Conservation (phyloP, 2,329 filamentous ascomycete genomes). For the Botryosphaeria agaves region DNA sequence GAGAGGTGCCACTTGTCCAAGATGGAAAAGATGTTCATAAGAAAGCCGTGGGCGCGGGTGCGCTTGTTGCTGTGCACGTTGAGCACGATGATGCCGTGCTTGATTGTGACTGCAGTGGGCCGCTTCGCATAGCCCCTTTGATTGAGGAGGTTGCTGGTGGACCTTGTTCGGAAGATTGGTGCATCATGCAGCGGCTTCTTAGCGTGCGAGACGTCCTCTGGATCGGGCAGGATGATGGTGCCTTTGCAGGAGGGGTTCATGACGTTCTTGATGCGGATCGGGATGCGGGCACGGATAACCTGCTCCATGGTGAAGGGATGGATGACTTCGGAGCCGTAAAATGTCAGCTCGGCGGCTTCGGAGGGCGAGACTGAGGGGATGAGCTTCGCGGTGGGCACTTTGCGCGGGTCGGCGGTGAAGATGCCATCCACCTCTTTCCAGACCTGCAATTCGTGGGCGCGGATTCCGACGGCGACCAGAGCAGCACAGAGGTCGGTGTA, state of each 20-base stretch:
- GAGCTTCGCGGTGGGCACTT: conserved; percentile 85
- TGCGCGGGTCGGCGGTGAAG: conserved; percentile 71
- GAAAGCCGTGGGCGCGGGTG: conserved; percentile 88
- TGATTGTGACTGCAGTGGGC: conserved; percentile 70
- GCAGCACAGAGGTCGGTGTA: conserved; percentile 96
- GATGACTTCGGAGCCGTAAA: conserved; percentile 68
- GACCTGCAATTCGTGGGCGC: conserved; percentile 78
- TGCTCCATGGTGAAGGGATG: conserved; percentile 99
- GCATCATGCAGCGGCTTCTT: conserved; percentile 40
- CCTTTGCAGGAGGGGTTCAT: conserved; percentile 68
- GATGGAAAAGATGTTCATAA: conserved; percentile 84
- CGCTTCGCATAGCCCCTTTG: conserved; percentile 19
- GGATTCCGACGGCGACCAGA: conserved; percentile 73
- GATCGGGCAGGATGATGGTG: conserved; percentile 70
- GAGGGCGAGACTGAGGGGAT: conserved; percentile 77
- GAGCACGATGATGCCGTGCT: conserved; percentile 89
- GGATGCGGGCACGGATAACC: conserved; percentile 57
- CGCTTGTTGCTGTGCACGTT: conserved; percentile 98
- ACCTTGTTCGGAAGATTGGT: conserved; percentile 27
- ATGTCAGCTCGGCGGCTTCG: conserved; percentile 86
- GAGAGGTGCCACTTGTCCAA: conserved; percentile 74
- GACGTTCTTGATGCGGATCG: conserved; percentile 82
- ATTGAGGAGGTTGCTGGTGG: conserved; percentile 23
- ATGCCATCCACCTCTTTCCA: conserved; percentile 99
- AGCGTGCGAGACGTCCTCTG: conserved; percentile 34